phyloP scores from a whole-genome alignment of 371 early-diverging fungal genomes.

The Saksenaea oblongispora region DNA sequence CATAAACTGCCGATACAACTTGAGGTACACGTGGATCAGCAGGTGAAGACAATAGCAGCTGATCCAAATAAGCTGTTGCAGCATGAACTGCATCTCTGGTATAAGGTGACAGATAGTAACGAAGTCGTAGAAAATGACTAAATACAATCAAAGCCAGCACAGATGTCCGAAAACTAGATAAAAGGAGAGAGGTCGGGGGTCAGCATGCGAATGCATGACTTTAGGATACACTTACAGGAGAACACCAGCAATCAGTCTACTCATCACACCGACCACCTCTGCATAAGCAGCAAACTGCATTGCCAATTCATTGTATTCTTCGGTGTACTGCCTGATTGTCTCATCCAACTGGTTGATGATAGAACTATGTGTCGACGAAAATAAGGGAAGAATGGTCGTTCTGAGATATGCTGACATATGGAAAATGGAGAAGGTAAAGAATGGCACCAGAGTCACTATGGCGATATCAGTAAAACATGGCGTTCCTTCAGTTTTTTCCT shows the following conservation, averaged over 20 bases:
- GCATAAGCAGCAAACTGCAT: constrained; percentile 74
- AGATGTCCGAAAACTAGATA: constrained; percentile 64
- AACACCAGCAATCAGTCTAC: constrained; percentile 63
- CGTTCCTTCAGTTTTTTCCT: constrained; percentile 3
- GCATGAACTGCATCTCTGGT: constrained; percentile 58
- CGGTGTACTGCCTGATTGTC: constrained; percentile 58
- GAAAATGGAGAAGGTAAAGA: constrained; percentile 79
- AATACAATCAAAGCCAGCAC: constrained; percentile 77
- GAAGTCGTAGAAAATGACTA: constrained; percentile 79
- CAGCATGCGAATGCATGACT: background rate
- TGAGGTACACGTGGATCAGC: constrained; percentile 32
- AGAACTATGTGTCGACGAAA: constrained; percentile 54
- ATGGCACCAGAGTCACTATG: constrained; percentile 81
- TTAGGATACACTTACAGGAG: constrained; percentile 47
- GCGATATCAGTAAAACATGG: constrained; percentile 13
- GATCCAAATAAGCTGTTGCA: constrained; percentile 53
- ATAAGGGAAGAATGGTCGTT: constrained; percentile 61
- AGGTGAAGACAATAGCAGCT: constrained; percentile 48
- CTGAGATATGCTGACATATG: constrained; percentile 75
- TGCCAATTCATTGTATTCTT: constrained; percentile 66
- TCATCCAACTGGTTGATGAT: constrained; percentile 36
- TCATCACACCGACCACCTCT: constrained; percentile 77
- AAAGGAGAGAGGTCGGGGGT: background rate
- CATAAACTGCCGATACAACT: constrained; percentile 44
- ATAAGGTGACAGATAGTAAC: constrained; percentile 73